phyloP scores from a whole-genome alignment of 768 basidiomycete genomes.

The Phaeotremella skinneri region DNA sequence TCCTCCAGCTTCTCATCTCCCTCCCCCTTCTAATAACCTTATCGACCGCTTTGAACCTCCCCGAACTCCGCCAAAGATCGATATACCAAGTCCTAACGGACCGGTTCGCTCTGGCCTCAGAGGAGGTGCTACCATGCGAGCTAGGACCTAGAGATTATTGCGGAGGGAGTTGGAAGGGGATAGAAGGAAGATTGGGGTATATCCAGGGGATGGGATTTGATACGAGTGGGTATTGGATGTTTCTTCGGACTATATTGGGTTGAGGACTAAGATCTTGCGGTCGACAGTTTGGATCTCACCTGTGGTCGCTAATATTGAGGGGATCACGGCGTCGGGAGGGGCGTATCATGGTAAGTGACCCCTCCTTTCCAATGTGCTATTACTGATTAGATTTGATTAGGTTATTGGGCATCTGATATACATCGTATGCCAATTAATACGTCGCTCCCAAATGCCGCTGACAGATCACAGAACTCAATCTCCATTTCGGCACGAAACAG shows the following conservation, averaged over 20 bases:
- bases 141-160: constrained; percentile 39
- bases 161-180: constrained; percentile 50
- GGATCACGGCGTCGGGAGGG: constrained; percentile 25
- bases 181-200: constrained; percentile 48
- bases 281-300: constrained; percentile 52
- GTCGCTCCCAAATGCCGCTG: background rate
- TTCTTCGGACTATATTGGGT: background rate
- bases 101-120: constrained; percentile 44
- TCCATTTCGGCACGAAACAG: constrained; percentile 43
- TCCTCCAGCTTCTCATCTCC: constrained; percentile 12
- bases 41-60: constrained; percentile 14
- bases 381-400: constrained; percentile 12
- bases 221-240: constrained; percentile 33
- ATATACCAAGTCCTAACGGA: constrained; percentile 52
- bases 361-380: background rate
- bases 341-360: constrained; percentile 48
- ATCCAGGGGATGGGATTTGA: constrained; percentile 54
- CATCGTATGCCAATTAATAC: constrained; percentile 15
- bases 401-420: constrained; percentile 48
- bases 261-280: background rate
- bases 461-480: constrained; percentile 39
- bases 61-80: constrained; percentile 34
- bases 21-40: constrained; percentile 5
- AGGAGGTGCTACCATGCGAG: constrained; percentile 21
- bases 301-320: constrained; percentile 49